Base-by-base conservation (phyloP, 345 rosid genomes). In the Eucalyptus cloeziana region DNA sequence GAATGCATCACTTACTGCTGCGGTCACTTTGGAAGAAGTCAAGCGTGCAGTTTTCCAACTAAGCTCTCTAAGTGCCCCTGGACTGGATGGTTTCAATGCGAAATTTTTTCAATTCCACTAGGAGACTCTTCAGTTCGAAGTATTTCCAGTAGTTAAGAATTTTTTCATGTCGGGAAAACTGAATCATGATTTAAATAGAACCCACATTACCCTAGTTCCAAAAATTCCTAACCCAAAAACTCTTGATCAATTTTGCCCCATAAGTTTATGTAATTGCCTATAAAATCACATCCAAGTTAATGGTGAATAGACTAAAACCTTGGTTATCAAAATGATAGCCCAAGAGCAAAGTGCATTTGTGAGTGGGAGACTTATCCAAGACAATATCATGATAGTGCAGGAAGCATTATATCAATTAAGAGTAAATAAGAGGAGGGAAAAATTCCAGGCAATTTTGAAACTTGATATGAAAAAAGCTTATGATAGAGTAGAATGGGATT, bases 11-110 rank as follows among this genome's bases (percentile, higher is more conserved):
- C 30, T 58, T 10, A 0, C 3, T 10, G 0, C 1, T 10, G 14
- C 0, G n/a, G 13, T 25, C 13, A 24, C 7, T 25, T 58, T 58
- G 64, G n/a, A 58, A 25, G 64, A 58, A 58, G 64, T 58, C 64
- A 58, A 25, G 3, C 0, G 3, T 24, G 64, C 14, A 10, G 2
- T 58, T 58, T 58, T 58, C n/a, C n/a, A 25, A 58, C 64, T 58
- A 58, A 0, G 64, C n/a, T n/a, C 64, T 25, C n/a, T 25, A 24
- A 10, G 64, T 58, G 64, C n/a, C n/a, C n/a, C 4, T 10, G 3
- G 64, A 5, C 4, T 0, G 0, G 4, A 58, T 58, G 1, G 1
- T 58, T 0, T 58, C 0, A 10, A 25, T 58, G 64, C 0, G 7
- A 10, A 58, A 58, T 2, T 58, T 58, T 50, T 58, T 58, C 14